Evolutionary conservation across 1,284 basidiomycete species (phyloP).

Genomic region (Coniferiporia sulphurascens): DNA sequence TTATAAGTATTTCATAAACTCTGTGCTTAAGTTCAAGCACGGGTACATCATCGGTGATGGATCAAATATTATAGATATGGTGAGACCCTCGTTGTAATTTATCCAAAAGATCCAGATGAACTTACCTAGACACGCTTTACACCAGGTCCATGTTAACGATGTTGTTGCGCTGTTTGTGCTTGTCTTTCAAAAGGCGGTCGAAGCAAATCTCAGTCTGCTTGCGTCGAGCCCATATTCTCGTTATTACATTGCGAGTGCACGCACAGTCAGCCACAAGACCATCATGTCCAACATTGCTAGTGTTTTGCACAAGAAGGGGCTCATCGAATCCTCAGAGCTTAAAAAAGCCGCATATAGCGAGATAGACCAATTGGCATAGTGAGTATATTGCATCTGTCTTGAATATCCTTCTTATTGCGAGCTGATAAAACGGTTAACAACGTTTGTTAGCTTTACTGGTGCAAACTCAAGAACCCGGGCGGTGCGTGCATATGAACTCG

Average conservation of each 20-base stretch:
- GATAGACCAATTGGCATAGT: not conserved
- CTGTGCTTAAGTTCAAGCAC: conserved; percentile 9
- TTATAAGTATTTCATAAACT: not conserved
- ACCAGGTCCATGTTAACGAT: conserved; percentile 7
- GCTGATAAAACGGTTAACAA: too few species aligned
- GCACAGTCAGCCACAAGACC: too few species aligned
- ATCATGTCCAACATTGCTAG: too few species aligned
- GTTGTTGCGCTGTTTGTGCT: not conserved
- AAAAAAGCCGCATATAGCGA: not conserved
- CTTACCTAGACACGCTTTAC: not conserved
- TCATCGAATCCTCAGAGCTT: too few species aligned
- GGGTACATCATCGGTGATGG: conserved; percentile 23
- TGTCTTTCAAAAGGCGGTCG: not conserved
- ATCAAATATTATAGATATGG: conserved; percentile 20
- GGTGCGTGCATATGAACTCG: too few species aligned
- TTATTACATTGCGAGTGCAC: conserved; percentile 1
- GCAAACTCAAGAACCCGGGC: too few species aligned
- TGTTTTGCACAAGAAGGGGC: too few species aligned
- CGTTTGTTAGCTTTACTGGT: too few species aligned
- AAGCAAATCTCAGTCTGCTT: not conserved
- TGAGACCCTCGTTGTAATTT: not conserved
- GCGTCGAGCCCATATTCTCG: not conserved
- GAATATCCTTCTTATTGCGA: not conserved
- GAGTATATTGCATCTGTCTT: not conserved
- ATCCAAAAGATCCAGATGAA: not conserved